Conservation (phyloP, 1,139 yeast species). For the Wickerhamomyces sp. region DNA sequence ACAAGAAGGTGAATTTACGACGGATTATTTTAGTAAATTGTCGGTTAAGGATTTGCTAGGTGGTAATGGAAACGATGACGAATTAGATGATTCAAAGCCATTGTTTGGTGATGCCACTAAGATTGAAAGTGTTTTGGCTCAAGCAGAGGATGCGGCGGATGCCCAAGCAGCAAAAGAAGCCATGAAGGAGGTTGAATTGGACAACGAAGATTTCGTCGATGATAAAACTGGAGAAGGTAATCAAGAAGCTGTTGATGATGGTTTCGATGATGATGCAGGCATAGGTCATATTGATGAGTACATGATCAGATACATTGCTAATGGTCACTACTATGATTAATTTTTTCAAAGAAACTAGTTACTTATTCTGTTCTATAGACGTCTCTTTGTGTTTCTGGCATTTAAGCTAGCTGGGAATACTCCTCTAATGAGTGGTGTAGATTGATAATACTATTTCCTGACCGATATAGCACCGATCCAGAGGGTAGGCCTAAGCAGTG, state of each 20-base stretch:
- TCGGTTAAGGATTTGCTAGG: conserved; percentile 87
- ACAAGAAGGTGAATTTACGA: conserved; percentile 97
- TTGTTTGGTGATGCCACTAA: conserved; percentile 36
- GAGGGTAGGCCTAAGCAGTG: no score
- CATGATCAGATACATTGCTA: conserved; percentile 87
- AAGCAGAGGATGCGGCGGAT: conserved; percentile 96
- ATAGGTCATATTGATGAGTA: conserved; percentile 94
- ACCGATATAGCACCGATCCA: no score
- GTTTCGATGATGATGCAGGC: conserved; percentile 38
- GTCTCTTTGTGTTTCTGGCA: not conserved
- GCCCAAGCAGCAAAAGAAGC: conserved; percentile 89
- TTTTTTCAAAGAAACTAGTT: not conserved
- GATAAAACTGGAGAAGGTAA: conserved; percentile 23
- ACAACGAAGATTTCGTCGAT: conserved; percentile 78
- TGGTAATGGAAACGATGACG: conserved; percentile 43
- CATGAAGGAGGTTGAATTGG: conserved; percentile 78
- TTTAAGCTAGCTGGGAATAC: not conserved
- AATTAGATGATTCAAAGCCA: conserved; percentile 30
- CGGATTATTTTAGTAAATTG: conserved; percentile 87
- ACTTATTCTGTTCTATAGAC: not conserved
- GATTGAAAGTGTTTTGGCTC: conserved; percentile 70
- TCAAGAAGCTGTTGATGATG: conserved; percentile 15
- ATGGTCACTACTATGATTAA: conserved; percentile 61
- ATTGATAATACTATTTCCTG: no score
- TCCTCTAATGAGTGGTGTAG: no score